Percentiles rank a stretch among this genome's conserved stretches.
phyloP scores from a whole-genome alignment of 148 eudicot genomes.

The Arbutus unedo region DNA sequence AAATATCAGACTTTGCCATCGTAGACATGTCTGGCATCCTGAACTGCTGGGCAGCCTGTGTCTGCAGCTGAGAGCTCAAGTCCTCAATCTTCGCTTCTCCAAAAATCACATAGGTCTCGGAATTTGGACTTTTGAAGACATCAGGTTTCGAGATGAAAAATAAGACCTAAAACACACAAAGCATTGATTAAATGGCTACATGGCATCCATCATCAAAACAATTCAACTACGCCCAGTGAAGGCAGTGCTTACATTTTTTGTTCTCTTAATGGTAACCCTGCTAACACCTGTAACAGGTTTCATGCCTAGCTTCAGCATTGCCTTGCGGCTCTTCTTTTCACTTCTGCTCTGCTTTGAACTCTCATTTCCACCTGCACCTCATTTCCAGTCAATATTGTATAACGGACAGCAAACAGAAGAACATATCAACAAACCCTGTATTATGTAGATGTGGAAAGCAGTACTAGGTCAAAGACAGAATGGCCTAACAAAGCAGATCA shows the following conservation, averaged over 20 bases:
- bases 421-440: background rate
- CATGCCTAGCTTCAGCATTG: constrained; percentile 93
- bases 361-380: constrained; percentile 46
- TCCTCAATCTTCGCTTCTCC: constrained; percentile 93
- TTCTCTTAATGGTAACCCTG: constrained; percentile 85
- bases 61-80: constrained; percentile 85
- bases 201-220: background rate
- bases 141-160: constrained; percentile 82
- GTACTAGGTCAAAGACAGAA: background rate
- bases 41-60: constrained; percentile 91
- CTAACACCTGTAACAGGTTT: constrained; percentile 81
- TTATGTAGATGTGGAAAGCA: background rate
- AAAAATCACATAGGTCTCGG: constrained; percentile 76
- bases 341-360: constrained; percentile 83
- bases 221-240: background rate
- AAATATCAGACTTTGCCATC: constrained; percentile 50
- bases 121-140: constrained; percentile 80
- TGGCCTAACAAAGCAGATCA: background rate
- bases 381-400: background rate
- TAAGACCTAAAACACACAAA: constrained; percentile 41
- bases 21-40: constrained; percentile 66
- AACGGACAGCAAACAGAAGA: background rate
- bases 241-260: constrained; percentile 54
- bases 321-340: constrained; percentile 93
- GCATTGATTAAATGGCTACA: background rate